Evolutionary conservation across 306 rosid species (phyloP), one percentile per base, ranked within the genome.

Genomic region (Vicia faba): DNA sequence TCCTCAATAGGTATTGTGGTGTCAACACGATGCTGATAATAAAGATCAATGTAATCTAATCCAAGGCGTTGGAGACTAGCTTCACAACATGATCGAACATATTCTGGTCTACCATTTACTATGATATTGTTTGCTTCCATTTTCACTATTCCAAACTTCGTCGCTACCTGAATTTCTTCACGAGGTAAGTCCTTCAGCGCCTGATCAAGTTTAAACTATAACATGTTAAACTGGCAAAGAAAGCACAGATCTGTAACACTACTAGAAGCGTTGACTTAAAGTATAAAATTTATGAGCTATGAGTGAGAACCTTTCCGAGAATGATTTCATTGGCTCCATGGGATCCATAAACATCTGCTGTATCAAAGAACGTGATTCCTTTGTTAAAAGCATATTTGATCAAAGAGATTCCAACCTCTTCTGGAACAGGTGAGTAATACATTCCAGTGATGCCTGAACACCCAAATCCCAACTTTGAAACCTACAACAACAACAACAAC

Each of bases 281-380:
- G 36, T 7, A 26, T 1, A 3, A 3, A 11, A 29, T 15, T 35
- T 31, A 14, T 2, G 12, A 58, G 3, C 15, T n/a, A n/a, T n/a
- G n/a, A n/a, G n/a, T n/a, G n/a, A n/a, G 23, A 59, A 75, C 96
- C 95, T 89, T 89, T 70, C 96, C 96, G 3, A 92, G 51, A 70
- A 89, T 48, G 65, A 85, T 67, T 75, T 89, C 97, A 28, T 89
- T 92, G 14, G 79, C 55, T 7, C 66, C 66, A 70, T 71, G 71
- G 3, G 74, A 53, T 53, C 97, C 96, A 78, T 86, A 92, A 18
- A 69, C 4, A 68, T 89, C 89, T 5, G 97, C 56, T 25, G 92
- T 85, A 31, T 92, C 95, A 64, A 87, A 92, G 77, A 92, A 92
- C 2, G 96, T 92, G 66, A 92, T 74, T 19, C 96, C 95, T 64